Conservation (phyloP, 2,329 filamentous ascomycete species). For the Orbilia quercus region DNA sequence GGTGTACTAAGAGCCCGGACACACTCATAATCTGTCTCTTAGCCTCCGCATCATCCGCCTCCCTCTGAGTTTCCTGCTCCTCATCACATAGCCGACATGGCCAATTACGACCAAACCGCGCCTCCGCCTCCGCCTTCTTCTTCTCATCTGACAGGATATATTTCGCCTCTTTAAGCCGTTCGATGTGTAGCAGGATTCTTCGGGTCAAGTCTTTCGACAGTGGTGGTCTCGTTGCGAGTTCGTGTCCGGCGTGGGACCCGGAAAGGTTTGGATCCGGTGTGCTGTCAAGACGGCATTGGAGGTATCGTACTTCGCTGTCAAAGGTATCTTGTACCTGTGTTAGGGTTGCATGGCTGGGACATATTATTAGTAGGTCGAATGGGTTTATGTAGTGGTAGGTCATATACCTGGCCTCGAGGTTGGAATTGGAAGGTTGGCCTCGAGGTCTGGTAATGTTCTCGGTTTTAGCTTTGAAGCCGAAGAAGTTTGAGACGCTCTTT, state of each 20-base stretch:
- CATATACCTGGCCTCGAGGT: too few relatives aligned
- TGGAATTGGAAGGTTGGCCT: too few relatives aligned
- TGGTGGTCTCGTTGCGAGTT: too few relatives aligned
- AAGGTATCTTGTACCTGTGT: not conserved
- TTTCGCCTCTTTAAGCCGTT: too few relatives aligned
- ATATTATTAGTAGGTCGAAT: constrained; percentile 15
- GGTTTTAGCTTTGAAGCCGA: not conserved
- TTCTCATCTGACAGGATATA: too few relatives aligned
- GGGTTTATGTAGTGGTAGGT: not conserved
- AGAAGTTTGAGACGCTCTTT: too few relatives aligned
- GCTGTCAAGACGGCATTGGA: not conserved
- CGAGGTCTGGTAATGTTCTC: not conserved
- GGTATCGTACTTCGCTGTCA: not conserved
- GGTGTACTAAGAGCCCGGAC: not conserved
- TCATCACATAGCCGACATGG: too few relatives aligned
- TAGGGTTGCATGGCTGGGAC: constrained; percentile 11
- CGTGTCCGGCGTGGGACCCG: too few relatives aligned
- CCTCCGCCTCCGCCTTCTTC: too few relatives aligned
- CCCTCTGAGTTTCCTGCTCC: not conserved
- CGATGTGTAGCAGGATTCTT: not conserved
- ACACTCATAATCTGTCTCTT: not conserved
- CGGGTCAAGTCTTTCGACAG: too few relatives aligned
- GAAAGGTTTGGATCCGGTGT: not conserved
- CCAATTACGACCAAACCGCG: too few relatives aligned
- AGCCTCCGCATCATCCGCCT: not conserved